Evolutionary conservation across 345 rosid species (phyloP), one percentile per base, ranked within the genome.

Genomic region (Populus deltoides): DNA sequence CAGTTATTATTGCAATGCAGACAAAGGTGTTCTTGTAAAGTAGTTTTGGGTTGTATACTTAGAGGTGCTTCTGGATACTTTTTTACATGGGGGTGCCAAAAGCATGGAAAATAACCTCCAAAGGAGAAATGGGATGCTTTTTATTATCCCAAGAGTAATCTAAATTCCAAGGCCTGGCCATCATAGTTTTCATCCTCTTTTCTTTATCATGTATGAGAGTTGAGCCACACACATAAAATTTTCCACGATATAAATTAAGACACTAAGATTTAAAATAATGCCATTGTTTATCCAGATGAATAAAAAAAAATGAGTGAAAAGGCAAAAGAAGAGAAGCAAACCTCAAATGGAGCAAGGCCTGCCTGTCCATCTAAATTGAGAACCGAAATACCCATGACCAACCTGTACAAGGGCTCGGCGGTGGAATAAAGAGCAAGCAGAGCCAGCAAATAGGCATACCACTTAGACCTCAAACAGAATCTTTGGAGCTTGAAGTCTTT

Each of bases 341-440:
- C 99, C 99, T 96, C 99, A 76, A 78, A 96, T 25, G 99, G 95
- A 86, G 99, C 93, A 82, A 96, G 87, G 36, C 94, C 88, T 63
- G 70, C 79, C 78, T 88, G 90, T 72, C 92, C 93, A 83, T 91
- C 98, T 77, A 93, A 79, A 84, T 96, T 88, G 68, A 96, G 77
- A 79, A 89, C 68, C 8, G 99, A 96, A 80, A 96, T 79, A 22
- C 98, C 93, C 97, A 96, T 90, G 29, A 90, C 85, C 93, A 96
- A 82, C 77, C 98, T 88, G 88, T 89, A 96, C 79, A 96, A 82
- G 68, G 97, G 98, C 86, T 88, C 97, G 0, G 89, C 95, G 83
- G 93, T 87, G 78, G 87, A 78, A 86, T 81, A 92, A 72, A 77
- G 88, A 86, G 99, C 97, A 80, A 96, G 81, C 4, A 92, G 47